These are phyloP conservation scores for Crotalaria pallida DNA, from an alignment of 306 rosid species.

Conservation along the genomic window DNA sequence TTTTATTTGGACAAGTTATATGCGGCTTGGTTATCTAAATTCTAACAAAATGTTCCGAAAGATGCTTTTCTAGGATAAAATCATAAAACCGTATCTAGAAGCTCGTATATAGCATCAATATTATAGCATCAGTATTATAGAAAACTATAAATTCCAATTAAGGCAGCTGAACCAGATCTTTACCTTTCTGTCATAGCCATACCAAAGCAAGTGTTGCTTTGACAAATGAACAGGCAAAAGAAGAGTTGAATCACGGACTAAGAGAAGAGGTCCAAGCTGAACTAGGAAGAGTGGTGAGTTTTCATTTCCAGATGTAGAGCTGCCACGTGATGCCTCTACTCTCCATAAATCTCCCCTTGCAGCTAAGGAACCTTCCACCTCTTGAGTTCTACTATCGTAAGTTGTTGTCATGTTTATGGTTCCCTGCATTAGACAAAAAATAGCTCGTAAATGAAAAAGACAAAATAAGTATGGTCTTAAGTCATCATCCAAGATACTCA, in stretches of 20 bases:
- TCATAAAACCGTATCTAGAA: too few species aligned
- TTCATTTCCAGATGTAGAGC: slow-evolving; percentile 74
- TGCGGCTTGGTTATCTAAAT: background rate
- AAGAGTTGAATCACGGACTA: slow-evolving; percentile 87
- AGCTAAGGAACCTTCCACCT: slow-evolving; percentile 76
- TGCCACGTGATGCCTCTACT: slow-evolving; percentile 84
- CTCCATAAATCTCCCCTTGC: slow-evolving; percentile 99
- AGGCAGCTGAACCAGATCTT: slow-evolving; percentile 16
- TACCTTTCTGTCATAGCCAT: slow-evolving; percentile 98
- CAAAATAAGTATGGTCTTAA: background rate
- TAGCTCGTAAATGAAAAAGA: slow-evolving; percentile 15
- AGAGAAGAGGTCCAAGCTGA: slow-evolving; percentile 93
- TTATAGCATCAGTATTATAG: too few species aligned
- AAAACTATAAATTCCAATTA: background rate
- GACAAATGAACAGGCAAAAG: slow-evolving; percentile 94
- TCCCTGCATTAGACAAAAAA: slow-evolving; percentile 50
- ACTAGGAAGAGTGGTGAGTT: slow-evolving; percentile 82
- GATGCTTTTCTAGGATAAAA: too few species aligned
- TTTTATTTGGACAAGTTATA: background rate
- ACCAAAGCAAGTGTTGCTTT: slow-evolving; percentile 95
- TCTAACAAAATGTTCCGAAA: background rate
- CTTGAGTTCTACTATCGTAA: slow-evolving; percentile 84
- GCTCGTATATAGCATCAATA: background rate
- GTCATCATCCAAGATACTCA: background rate
- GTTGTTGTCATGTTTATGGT: slow-evolving; percentile 64